Percentiles rank a stretch among this genome's conserved stretches.
Conservation (phyloP, 2,329 filamentous ascomycete genomes). For the Dendrostoma leiphaemia region DNA sequence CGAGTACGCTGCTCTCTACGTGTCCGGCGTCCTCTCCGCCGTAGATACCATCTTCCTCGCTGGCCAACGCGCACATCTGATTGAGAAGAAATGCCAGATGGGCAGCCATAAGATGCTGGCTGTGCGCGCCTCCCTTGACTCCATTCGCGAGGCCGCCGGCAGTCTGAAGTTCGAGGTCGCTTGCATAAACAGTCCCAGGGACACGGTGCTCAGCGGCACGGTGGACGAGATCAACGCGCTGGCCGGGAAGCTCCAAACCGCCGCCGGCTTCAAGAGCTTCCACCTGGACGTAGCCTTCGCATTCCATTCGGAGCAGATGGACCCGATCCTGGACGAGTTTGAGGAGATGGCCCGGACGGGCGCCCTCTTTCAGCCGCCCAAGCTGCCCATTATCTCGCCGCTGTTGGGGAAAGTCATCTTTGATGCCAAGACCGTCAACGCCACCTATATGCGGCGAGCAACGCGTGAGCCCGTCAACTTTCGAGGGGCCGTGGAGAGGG, state of each 20-base stretch:
- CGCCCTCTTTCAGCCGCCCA: not conserved
- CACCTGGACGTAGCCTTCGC: constrained; percentile 35
- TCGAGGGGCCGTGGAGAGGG: constrained; percentile 38
- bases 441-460: not conserved
- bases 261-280: constrained; percentile 29
- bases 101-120: constrained; percentile 35
- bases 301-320: constrained; percentile 36
- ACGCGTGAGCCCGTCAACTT: constrained; percentile 65
- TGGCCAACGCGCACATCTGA: constrained; percentile 54
- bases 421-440: not conserved
- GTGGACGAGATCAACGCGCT: constrained; percentile 39
- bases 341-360: constrained; percentile 32
- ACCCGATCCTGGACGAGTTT: constrained; percentile 46
- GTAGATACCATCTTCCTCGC: constrained; percentile 62
- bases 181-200: constrained; percentile 63
- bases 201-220: constrained; percentile 59
- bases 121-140: constrained; percentile 25
- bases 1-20: constrained; percentile 66
- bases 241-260: not conserved
- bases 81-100: constrained; percentile 51
- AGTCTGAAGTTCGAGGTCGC: constrained; percentile 38
- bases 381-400: not conserved
- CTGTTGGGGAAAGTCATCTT: constrained; percentile 7
- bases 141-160: constrained; percentile 24
- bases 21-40: constrained; percentile 62